A percentile compares a stretch with the other conserved stretches of the same genome.
phyloP scores from a whole-genome alignment of 78 protist genomes.

The Emiliania huxleyi region DNA sequence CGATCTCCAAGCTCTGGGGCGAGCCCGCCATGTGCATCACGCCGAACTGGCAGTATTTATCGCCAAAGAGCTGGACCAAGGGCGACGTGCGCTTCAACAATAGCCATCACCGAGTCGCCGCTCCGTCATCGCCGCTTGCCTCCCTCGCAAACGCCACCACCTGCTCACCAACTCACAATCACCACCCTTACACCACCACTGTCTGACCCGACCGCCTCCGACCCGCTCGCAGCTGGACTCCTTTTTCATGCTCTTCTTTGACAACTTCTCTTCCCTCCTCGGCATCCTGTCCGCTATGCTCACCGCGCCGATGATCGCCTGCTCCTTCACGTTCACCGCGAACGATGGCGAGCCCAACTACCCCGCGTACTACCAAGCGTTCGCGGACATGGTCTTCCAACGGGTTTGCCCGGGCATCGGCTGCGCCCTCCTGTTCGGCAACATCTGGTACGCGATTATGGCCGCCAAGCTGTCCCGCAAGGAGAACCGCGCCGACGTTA shows the following conservation, averaged over 20 bases:
- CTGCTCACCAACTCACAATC: not conserved
- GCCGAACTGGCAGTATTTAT: not conserved
- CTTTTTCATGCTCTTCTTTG: not conserved
- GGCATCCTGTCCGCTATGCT: not conserved
- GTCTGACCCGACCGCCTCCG: no score
- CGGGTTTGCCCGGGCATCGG: not conserved
- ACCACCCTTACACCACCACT: no score
- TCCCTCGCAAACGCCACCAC: not conserved
- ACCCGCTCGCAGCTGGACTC: not conserved
- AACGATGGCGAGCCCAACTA: not conserved
- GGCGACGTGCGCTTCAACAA: not conserved
- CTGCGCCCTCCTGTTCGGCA: not conserved
- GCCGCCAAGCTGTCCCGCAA: not conserved
- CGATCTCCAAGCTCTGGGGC: not conserved
- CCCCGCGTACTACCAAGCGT: not conserved
- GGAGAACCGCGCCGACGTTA: not conserved
- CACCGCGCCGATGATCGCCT: not conserved
- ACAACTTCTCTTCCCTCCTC: not conserved
- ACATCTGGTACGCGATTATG: not conserved
- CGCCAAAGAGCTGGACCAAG: not conserved
- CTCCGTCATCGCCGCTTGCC: no score
- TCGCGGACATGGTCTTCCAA: not conserved
- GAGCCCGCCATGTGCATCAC: not conserved
- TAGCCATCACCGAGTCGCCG: no score
- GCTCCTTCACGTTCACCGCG: not conserved